Conservation (phyloP, 805 yeast species). For the Candida easanensis region DNA sequence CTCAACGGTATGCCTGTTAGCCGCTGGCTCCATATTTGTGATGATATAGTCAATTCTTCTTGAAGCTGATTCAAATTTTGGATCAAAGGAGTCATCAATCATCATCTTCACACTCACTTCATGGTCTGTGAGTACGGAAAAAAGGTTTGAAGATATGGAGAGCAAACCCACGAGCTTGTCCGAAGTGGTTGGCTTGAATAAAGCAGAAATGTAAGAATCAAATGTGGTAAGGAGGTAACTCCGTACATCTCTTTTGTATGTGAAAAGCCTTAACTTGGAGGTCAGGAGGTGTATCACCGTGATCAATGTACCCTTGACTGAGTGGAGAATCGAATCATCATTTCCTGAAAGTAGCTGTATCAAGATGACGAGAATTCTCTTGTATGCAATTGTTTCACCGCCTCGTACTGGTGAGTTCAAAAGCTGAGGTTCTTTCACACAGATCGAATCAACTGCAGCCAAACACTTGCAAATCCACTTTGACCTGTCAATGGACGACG, state of each 20-base stretch:
- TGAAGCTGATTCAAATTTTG: constrained; percentile 22
- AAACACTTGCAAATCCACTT: constrained; percentile 22
- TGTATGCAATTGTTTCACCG: constrained; percentile 10
- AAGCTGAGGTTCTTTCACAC: constrained; percentile 21
- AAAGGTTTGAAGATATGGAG: constrained; percentile 19
- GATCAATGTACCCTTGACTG: constrained; percentile 21
- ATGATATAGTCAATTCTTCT: constrained; percentile 24
- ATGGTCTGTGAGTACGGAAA: constrained; percentile 23
- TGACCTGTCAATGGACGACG: constrained; percentile 7
- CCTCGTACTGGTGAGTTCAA: constrained; percentile 16
- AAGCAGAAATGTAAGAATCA: constrained; percentile 10
- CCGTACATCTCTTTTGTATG: constrained; percentile 21
- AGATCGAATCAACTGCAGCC: constrained; percentile 22
- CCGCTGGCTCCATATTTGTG: constrained; percentile 2
- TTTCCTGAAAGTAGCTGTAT: constrained; percentile 16
- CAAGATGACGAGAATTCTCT: constrained; percentile 23
- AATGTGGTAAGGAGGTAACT: constrained; percentile 14
- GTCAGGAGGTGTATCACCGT: constrained; percentile 22
- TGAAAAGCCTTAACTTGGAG: constrained; percentile 19
- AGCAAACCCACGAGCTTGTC: constrained; percentile 15
- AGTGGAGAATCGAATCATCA: constrained; percentile 14
- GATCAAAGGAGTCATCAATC: constrained; percentile 23
- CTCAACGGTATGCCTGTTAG: constrained; percentile 11
- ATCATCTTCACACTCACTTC: constrained; percentile 22
- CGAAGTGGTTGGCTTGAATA: constrained; percentile 16